Evolutionary conservation across 2,329 filamentous ascomycete species (phyloP).

Genomic region (Aspergillus tanneri): DNA sequence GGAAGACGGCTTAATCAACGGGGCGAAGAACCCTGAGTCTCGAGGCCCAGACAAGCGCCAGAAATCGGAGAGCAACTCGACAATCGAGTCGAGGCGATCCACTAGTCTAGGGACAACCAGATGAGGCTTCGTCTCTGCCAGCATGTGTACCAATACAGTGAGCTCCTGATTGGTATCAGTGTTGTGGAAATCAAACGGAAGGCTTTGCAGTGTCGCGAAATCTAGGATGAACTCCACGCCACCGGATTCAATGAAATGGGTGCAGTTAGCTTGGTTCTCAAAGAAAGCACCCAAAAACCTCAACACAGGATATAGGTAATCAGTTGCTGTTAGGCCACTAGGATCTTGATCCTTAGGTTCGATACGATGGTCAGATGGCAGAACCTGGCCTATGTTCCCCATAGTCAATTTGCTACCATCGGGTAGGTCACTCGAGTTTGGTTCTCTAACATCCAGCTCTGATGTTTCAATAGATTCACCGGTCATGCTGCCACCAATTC

Average conservation of each 20-base stretch:
- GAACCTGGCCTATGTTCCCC: slow-evolving; percentile 31
- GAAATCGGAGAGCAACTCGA: slow-evolving; percentile 68
- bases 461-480: slow-evolving; percentile 24
- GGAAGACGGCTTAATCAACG: slow-evolving; percentile 51
- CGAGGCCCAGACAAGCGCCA: slow-evolving; percentile 50
- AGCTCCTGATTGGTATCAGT: slow-evolving; percentile 67
- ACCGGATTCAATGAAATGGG: slow-evolving; percentile 71
- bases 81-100: slow-evolving; percentile 66
- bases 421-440: slow-evolving; percentile 35
- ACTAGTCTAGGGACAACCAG: slow-evolving; percentile 79
- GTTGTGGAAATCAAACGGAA: slow-evolving; percentile 71
- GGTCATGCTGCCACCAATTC: slow-evolving; percentile 33
- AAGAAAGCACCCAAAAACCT: slow-evolving; percentile 78
- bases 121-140: slow-evolving; percentile 78
- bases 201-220: slow-evolving; percentile 75
- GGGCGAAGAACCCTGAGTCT: slow-evolving; percentile 65
- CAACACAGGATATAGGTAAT: slow-evolving; percentile 72
- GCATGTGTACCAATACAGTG: slow-evolving; percentile 69
- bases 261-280: slow-evolving; percentile 69
- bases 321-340: slow-evolving; percentile 56
- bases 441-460: slow-evolving; percentile 27
- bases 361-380: slow-evolving; percentile 26
- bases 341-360: slow-evolving; percentile 52
- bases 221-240: slow-evolving; percentile 83
- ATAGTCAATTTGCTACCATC: slow-evolving; percentile 37